Evolutionary conservation across 306 rosid species (phyloP).

Genomic region (Ammopiptanthus mongolicus): DNA sequence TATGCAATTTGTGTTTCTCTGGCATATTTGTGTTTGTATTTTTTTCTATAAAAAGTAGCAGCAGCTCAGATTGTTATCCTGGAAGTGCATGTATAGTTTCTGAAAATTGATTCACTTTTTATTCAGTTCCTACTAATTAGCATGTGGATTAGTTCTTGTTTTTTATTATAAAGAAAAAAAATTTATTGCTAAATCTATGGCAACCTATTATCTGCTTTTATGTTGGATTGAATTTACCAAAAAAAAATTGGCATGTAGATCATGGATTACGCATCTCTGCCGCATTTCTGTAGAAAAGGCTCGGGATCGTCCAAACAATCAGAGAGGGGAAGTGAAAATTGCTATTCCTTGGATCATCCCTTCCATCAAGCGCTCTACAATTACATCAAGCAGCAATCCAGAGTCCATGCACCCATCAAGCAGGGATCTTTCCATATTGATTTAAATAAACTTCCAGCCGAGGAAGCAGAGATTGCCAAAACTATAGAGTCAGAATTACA

Average conservation of each 20-base stretch:
- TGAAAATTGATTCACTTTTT: background rate
- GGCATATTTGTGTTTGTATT: background rate
- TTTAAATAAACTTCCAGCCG: constrained; percentile 53
- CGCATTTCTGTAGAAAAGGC: constrained; percentile 74
- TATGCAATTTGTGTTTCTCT: background rate
- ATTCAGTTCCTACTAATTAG: background rate
- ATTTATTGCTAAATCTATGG: background rate
- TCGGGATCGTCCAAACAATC: constrained; percentile 61
- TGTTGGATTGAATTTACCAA: constrained; percentile 12
- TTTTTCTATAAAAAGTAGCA: background rate
- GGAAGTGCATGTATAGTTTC: background rate
- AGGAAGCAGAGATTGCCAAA: constrained; percentile 50
- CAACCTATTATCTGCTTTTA: background rate
- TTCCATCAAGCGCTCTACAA: constrained; percentile 78
- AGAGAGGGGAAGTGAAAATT: constrained; percentile 41
- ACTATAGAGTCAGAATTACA: constrained; percentile 64
- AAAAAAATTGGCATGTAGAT: constrained; percentile 42
- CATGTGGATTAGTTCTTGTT: background rate
- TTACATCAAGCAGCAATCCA: constrained; percentile 60
- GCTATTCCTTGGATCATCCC: constrained; percentile 69
- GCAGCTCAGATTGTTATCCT: background rate
- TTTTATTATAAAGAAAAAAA: background rate
- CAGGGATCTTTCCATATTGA: constrained; percentile 80
- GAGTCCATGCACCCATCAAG: constrained; percentile 39
- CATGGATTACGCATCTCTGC: constrained; percentile 75